phyloP scores from a whole-genome alignment of 106 monocot genomes.

The Dendrobium catenatum region DNA sequence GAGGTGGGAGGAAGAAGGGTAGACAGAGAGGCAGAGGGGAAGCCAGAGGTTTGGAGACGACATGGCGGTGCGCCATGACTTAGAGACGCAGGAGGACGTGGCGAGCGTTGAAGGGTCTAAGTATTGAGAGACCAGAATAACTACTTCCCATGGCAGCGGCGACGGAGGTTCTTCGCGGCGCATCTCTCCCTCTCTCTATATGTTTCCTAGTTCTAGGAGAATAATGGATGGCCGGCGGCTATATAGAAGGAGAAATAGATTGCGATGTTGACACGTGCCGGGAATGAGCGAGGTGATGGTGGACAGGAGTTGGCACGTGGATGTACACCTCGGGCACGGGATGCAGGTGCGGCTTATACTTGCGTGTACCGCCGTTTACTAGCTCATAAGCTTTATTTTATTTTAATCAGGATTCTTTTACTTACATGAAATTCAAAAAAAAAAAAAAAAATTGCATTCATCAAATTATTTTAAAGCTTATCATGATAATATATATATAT shows the following conservation, averaged over 20 bases:
- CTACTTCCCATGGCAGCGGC: conserved; percentile 22
- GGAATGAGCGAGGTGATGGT: not conserved
- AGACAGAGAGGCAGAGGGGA: conserved; percentile 28
- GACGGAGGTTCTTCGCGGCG: not conserved
- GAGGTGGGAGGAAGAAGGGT: conserved; percentile 24
- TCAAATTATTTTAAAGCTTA: too few species aligned
- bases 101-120: conserved; percentile 41
- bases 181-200: not conserved
- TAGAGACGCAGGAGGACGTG: conserved; percentile 42
- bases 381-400: too few species aligned
- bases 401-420: too few species aligned
- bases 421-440: too few species aligned
- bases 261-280: not conserved
- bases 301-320: too few species aligned
- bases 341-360: too few species aligned
- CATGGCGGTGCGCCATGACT: conserved; percentile 32
- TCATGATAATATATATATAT: too few species aligned
- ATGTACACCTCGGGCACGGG: too few species aligned
- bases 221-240: not conserved
- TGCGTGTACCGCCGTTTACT: too few species aligned
- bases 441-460: too few species aligned
- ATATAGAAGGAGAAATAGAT: not conserved
- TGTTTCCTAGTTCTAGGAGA: not conserved
- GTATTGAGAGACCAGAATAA: conserved; percentile 11
- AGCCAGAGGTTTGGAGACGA: conserved; percentile 52